Evolutionary conservation across 1,284 basidiomycete genomes (phyloP), one percentile per base, ranked within the genome.

Genomic region (Puccinia sorghi): DNA sequence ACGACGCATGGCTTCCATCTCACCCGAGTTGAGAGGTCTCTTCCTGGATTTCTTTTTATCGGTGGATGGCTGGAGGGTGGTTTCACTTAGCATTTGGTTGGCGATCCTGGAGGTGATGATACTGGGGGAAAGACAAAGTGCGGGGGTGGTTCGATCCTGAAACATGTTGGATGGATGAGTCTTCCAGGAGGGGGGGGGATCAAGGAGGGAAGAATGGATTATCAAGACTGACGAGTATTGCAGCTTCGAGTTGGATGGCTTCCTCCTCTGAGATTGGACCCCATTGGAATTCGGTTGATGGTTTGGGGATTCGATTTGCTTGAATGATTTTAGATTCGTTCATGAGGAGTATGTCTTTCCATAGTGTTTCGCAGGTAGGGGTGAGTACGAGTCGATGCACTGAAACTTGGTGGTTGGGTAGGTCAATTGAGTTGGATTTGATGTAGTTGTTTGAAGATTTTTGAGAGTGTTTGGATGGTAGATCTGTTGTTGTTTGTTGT

Each of bases 91-190:
- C 59, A 79, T 72, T 64, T 72, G 70, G 43, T 79, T 79, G 25
- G 77, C 77, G n/a, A 79, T 79, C 22, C 70, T 69, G 20, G 77
- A 72, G 57, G 77, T 79, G 50, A 79, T 72, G 25, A 79, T 72
- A 50, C 77, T 79, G 46, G 77, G 77, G 37, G 69, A 79, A 27
- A 79, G 61, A 56, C 77, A 79, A 3, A 79, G 61, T 20, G 77
- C 67, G 25, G 77, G 77, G 8, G 77, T 46, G 22, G 69, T 79
- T 17, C 78, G 59, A 48, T 79, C 71, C 71, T 72, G 63, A n/a
- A 11, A 54, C n/a, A n/a, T n/a, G n/a, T n/a, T n/a, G 37, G 48
- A 27, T 71, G 57, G 43, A 52, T 64, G 66, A 59, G 56, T 39
- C 48, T 48, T 7, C 32, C n/a, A n/a, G 54, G 41, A 79, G 32